A percentile compares a stretch with the other conserved stretches of the same genome.
Evolutionary conservation across 2,329 filamentous ascomycete genomes (phyloP).

Genomic region (Knoxdaviesia capensis): DNA sequence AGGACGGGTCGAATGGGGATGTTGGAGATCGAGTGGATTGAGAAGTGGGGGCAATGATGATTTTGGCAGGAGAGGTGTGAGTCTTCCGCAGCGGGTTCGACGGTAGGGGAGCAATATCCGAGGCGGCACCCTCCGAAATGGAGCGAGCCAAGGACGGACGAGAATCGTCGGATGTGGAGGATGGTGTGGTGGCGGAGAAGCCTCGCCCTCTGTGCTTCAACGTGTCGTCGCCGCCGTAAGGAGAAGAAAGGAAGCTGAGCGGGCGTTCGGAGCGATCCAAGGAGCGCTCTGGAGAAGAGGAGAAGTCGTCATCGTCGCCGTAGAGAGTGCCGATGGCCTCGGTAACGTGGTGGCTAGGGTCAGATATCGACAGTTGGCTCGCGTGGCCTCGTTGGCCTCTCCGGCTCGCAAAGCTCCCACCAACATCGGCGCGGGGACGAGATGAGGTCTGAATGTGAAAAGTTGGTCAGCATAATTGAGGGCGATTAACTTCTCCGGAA

Average conservation of each 20-base stretch:
- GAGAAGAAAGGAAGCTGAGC: conserved; percentile 44
- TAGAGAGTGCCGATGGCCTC: conserved; percentile 87
- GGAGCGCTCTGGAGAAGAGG: conserved; percentile 17
- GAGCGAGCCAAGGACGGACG: conserved; percentile 23
- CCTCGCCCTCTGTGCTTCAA: conserved; percentile 13
- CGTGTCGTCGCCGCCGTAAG: conserved; percentile 8
- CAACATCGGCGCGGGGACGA: conserved; percentile 32
- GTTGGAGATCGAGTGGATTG: conserved; percentile 5
- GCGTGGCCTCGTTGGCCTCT: conserved; percentile 25
- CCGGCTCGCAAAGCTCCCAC: conserved; percentile 35
- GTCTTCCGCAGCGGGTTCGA: neutral
- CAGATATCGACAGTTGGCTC: conserved; percentile 50
- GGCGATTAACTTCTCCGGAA: too few species aligned
- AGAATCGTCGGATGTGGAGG: conserved; percentile 13
- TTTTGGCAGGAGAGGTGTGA: conserved; percentile 1
- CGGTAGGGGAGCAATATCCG: conserved; percentile 1
- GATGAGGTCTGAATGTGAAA: conserved; percentile 29
- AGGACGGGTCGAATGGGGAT: too few species aligned
- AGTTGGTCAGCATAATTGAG: neutral
- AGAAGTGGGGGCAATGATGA: conserved; percentile 21
- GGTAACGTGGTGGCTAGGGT: conserved; percentile 84
- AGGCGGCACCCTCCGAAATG: conserved; percentile 19
- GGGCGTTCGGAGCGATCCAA: conserved; percentile 26
- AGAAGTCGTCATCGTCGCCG: conserved; percentile 51
- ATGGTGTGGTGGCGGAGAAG: conserved; percentile 15